These are phyloP conservation scores for Cladobotryum protrusum DNA, from an alignment of 2,329 filamentous ascomycete species.

Conservation along the genomic window DNA sequence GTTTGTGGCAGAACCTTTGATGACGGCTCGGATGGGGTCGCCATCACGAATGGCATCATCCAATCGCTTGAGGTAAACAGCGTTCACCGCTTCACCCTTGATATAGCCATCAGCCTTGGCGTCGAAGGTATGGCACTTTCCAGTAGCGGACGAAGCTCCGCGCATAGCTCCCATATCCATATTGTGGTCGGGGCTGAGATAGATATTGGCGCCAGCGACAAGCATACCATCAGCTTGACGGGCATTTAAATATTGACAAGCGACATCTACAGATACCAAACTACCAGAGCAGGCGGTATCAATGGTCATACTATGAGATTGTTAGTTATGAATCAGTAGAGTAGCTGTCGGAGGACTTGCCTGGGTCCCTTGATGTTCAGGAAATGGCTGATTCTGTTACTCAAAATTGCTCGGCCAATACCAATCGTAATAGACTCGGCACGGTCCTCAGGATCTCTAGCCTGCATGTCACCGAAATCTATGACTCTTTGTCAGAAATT, in stretches of 20 bases:
- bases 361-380: slow-evolving; percentile 40
- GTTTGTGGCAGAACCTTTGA: slow-evolving; percentile 26
- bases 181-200: not conserved
- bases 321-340: not conserved
- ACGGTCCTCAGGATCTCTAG: not conserved
- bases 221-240: slow-evolving; percentile 5
- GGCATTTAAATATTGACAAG: slow-evolving; percentile 18
- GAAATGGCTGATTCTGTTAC: slow-evolving; percentile 42
- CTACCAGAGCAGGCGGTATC: slow-evolving; percentile 47
- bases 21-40: slow-evolving; percentile 30
- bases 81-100: slow-evolving; percentile 37
- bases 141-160: slow-evolving; percentile 22
- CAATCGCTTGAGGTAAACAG: slow-evolving; percentile 37
- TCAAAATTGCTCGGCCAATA: slow-evolving; percentile 34
- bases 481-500: not conserved
- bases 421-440: slow-evolving; percentile 13
- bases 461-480: not conserved
- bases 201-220: not conserved
- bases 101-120: slow-evolving; percentile 38
- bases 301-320: slow-evolving; percentile 35
- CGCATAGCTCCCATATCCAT: no score
- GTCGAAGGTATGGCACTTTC: slow-evolving; percentile 29
- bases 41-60: slow-evolving; percentile 36
- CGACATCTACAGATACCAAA: slow-evolving; percentile 40
- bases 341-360: not conserved